Conservation (phyloP, 805 yeast species). For the Torulaspora quercuum region DNA sequence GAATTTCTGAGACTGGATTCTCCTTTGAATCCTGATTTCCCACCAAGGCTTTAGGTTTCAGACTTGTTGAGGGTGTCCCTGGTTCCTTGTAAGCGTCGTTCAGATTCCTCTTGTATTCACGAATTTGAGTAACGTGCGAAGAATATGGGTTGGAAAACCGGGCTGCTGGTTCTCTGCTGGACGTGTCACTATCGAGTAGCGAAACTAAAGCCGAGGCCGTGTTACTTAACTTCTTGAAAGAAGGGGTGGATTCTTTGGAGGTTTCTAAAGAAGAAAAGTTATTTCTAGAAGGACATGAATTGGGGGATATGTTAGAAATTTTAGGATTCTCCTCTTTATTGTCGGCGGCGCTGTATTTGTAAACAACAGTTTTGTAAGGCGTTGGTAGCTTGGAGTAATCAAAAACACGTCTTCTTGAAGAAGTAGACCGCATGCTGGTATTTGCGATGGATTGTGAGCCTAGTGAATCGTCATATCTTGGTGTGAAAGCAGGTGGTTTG, state of each 20-base stretch:
- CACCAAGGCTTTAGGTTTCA: conserved; percentile 13
- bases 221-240: conserved; percentile 39
- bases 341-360: conserved; percentile 28
- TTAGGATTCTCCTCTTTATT: conserved; percentile 4
- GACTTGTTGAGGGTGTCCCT: neutral
- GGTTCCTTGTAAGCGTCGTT: conserved; percentile 8
- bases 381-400: conserved; percentile 41
- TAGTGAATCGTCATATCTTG: conserved; percentile 33
- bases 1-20: conserved; percentile 1
- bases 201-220: conserved; percentile 51
- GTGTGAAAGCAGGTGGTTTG: conserved; percentile 37
- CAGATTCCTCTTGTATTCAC: conserved; percentile 15
- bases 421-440: conserved; percentile 20
- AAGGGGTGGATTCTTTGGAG: neutral
- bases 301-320: conserved; percentile 1
- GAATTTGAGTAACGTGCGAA: conserved; percentile 19
- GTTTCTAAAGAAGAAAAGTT: conserved; percentile 9
- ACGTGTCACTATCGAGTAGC: conserved; percentile 37
- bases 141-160: conserved; percentile 45
- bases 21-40: conserved; percentile 16
- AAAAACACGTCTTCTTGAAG: conserved; percentile 36
- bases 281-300: neutral
- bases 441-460: conserved; percentile 19
- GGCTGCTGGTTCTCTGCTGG: conserved; percentile 14
- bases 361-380: conserved; percentile 38